Percentiles rank a stretch among this genome's conserved stretches.
phyloP scores from a whole-genome alignment of 2,329 filamentous ascomycete genomes.

The Clonostachys rhizophaga region DNA sequence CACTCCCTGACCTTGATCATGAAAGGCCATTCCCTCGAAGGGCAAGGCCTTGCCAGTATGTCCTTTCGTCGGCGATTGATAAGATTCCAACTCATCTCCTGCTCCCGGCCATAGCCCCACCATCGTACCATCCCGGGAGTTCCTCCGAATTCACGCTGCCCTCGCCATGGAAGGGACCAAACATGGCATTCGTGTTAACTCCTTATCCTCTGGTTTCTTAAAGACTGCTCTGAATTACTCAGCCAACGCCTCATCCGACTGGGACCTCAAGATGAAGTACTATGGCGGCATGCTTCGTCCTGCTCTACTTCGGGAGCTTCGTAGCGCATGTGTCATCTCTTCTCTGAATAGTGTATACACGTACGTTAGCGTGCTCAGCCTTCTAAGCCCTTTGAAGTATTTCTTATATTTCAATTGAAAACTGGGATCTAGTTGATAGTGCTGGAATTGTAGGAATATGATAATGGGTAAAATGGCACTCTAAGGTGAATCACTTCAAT shows the following conservation, averaged over 20 bases:
- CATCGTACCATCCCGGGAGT: no score
- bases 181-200: conserved; percentile 39
- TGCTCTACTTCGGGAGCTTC: conserved; percentile 46
- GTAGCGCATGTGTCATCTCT: conserved; percentile 49
- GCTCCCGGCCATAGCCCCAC: not conserved
- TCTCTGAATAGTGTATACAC: conserved; percentile 42
- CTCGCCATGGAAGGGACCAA: conserved; percentile 43
- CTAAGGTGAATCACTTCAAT: no score
- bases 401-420: no score
- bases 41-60: conserved; percentile 30
- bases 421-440: conserved; percentile 43
- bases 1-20: conserved; percentile 22
- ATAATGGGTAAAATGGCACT: not conserved
- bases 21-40: conserved; percentile 24
- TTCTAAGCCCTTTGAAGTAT: no score
- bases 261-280: conserved; percentile 52
- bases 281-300: conserved; percentile 52
- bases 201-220: conserved; percentile 36
- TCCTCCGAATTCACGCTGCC: conserved; percentile 6
- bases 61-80: not conserved
- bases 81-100: not conserved
- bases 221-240: conserved; percentile 42
- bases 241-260: conserved; percentile 46
- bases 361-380: not conserved
- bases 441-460: conserved; percentile 21